A percentile compares a stretch with the other conserved stretches of the same genome.
phyloP scores from a whole-genome alignment of 75 land plant genomes.

The Gnetum montanum region DNA sequence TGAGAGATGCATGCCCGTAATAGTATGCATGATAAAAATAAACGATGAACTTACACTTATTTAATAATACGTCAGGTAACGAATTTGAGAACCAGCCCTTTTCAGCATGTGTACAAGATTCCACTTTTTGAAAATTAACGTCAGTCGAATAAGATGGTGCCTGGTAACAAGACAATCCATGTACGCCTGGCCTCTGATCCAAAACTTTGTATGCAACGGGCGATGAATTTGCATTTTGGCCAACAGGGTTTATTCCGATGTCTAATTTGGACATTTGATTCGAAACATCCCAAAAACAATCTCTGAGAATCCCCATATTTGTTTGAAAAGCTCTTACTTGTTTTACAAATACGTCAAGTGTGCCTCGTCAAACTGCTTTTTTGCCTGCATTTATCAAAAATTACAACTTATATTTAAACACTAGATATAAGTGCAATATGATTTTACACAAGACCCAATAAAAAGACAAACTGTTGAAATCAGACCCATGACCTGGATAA shows the following conservation, averaged over 20 bases:
- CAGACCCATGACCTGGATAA: no score
- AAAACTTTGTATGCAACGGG: not conserved
- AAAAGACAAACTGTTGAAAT: no score
- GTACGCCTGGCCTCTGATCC: not conserved
- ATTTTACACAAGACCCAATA: no score
- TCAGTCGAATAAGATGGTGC: not conserved
- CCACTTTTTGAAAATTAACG: slow-evolving; percentile 1
- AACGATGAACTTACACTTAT: slow-evolving; percentile 1
- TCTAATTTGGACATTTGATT: not conserved
- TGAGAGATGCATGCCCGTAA: not conserved
- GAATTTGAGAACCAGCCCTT: slow-evolving; percentile 4
- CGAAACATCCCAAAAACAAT: slow-evolving; percentile 7
- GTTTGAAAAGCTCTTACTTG: not conserved
- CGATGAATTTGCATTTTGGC: not conserved
- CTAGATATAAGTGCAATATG: no score
- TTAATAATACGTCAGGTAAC: not conserved
- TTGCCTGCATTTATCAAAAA: no score
- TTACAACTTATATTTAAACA: no score
- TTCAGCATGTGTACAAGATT: slow-evolving; percentile 1
- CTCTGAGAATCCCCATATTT: not conserved
- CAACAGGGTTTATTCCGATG: not conserved
- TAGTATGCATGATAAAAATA: not conserved
- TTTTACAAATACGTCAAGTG: no score
- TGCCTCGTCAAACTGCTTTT: no score
- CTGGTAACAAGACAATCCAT: not conserved